Conservation (phyloP, 2,329 filamentous ascomycete species). For the Orbilia quercus region DNA sequence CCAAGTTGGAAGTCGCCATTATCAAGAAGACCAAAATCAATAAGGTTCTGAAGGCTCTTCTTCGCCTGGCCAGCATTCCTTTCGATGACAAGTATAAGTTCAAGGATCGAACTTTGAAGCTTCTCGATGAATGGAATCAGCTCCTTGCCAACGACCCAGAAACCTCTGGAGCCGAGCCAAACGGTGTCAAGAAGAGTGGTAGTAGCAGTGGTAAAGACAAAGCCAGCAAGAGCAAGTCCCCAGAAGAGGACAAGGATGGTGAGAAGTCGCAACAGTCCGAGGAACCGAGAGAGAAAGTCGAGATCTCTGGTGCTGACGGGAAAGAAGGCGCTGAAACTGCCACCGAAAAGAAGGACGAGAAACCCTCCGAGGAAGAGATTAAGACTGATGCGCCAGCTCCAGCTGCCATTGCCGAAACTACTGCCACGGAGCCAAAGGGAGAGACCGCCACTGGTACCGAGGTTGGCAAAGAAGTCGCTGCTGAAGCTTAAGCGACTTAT, state of each 20-base stretch:
- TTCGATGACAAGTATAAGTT: conserved; percentile 90
- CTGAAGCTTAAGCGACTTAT: conserved; percentile 32
- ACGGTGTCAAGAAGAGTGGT: conserved; percentile 59
- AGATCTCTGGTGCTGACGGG: conserved; percentile 51
- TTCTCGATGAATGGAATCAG: conserved; percentile 91
- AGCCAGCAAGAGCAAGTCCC: conserved; percentile 42
- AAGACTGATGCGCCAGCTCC: conserved; percentile 25
- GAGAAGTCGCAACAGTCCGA: conserved; percentile 54
- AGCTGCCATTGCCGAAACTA: conserved; percentile 6
- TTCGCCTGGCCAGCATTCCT: conserved; percentile 87
- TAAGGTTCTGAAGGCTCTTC: conserved; percentile 94
- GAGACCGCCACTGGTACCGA: conserved; percentile 21
- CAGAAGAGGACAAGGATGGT: conserved; percentile 61
- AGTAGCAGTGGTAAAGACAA: conserved; percentile 60
- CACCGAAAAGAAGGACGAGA: conserved; percentile 53
- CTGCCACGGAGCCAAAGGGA: conserved; percentile 20
- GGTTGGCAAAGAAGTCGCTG: conserved; percentile 38
- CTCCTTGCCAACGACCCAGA: conserved; percentile 71
- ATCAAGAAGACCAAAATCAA: conserved; percentile 96
- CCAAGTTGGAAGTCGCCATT: conserved; percentile 86
- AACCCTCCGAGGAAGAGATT: neutral
- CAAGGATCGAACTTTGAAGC: conserved; percentile 80
- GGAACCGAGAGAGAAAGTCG: conserved; percentile 50
- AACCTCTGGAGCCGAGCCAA: conserved; percentile 59
- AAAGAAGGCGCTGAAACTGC: conserved; percentile 41